phyloP scores from a whole-genome alignment of 305 asterid genomes.

The Petunia hybrid region DNA sequence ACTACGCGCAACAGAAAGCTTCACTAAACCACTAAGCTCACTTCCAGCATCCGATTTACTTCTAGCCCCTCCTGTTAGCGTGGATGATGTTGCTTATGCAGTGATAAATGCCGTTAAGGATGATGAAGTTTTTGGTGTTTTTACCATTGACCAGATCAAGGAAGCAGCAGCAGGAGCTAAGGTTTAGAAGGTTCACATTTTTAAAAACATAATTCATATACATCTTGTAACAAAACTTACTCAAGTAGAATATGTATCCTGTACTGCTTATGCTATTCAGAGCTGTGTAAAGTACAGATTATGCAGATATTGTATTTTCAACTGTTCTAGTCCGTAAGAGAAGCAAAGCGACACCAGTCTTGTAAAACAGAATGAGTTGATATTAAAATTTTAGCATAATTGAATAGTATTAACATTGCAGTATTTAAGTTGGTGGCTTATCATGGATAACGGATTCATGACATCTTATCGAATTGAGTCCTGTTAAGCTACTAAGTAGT shows the following conservation, averaged over 20 bases:
- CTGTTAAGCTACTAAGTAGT: not conserved
- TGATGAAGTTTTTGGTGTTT: constrained; percentile 82
- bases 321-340: not conserved
- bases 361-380: not conserved
- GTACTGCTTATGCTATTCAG: not conserved
- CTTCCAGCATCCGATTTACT: constrained; percentile 90
- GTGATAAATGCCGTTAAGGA: constrained; percentile 73
- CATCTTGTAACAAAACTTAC: not conserved
- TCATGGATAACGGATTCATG: not conserved
- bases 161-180: constrained; percentile 79
- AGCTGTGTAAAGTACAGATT: not conserved
- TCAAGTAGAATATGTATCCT: not conserved
- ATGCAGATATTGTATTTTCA: not conserved
- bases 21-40: constrained; percentile 78
- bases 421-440: not conserved
- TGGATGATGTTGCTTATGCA: constrained; percentile 85
- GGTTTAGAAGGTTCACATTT: constrained; percentile 39
- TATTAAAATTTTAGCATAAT: not conserved
- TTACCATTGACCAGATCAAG: constrained; percentile 90
- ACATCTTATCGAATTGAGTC: not conserved
- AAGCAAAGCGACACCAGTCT: not conserved
- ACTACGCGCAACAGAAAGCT: constrained; percentile 61
- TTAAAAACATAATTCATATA: not conserved
- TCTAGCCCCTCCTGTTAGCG: constrained; percentile 91
- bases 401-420: not conserved